phyloP scores from a whole-genome alignment of 257 asterid genomes.

The Gentiana dahurica region DNA sequence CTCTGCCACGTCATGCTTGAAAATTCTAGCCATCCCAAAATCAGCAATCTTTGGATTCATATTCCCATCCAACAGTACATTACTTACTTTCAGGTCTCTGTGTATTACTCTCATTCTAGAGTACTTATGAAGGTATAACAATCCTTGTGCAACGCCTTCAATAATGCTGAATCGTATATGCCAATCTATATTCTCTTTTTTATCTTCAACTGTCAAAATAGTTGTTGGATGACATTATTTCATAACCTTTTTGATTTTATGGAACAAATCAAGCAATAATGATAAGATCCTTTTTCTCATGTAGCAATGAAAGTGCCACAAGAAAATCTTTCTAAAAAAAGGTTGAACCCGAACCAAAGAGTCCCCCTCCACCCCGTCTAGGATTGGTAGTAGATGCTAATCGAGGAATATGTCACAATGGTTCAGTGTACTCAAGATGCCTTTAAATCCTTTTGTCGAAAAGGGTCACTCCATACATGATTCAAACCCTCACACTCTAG shows the following conservation, averaged over 20 bases:
- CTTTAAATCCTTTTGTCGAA: no score
- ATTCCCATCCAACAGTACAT: slow-evolving; percentile 44
- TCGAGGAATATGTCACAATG: no score
- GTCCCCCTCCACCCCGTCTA: no score
- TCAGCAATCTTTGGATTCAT: slow-evolving; percentile 63
- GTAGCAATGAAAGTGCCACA: no score
- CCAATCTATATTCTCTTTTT: slow-evolving; percentile 20
- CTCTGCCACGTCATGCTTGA: slow-evolving; percentile 28
- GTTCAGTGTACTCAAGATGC: no score
- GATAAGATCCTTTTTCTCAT: no score
- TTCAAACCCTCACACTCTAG: no score
- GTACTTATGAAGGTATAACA: slow-evolving; percentile 56
- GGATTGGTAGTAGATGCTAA: no score
- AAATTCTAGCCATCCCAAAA: slow-evolving; percentile 57
- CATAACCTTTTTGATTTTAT: neutral
- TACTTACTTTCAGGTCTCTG: slow-evolving; percentile 49
- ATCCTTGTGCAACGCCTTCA: slow-evolving; percentile 44
- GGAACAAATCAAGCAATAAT: no score
- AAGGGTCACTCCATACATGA: no score
- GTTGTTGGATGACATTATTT: neutral
- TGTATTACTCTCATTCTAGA: slow-evolving; percentile 49
- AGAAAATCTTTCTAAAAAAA: no score
- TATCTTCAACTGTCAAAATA: slow-evolving; percentile 17
- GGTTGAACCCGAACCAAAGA: no score
- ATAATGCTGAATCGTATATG: slow-evolving; percentile 23